Base-by-base conservation (phyloP, 2,329 filamentous ascomycete species). In the Aspergillus sp. region DNA sequence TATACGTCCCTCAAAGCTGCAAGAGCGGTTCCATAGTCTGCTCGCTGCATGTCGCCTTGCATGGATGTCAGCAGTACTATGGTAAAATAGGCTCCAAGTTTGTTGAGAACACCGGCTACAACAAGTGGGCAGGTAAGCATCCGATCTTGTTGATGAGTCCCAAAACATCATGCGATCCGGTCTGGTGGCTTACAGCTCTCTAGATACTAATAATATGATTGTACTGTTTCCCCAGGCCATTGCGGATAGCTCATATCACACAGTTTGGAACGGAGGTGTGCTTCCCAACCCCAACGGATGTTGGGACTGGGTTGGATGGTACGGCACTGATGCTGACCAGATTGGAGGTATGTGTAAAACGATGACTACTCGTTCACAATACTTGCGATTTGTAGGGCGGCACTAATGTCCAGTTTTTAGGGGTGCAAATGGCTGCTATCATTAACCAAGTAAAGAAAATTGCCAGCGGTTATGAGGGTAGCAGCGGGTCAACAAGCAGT, bases 261-360 rank as follows among this genome's bases (percentile, higher is more conserved):
- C 52, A 6, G 48, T 66, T 22, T 64, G 57, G 64, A 47, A 53
- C 8, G 65, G 64, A 9, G 49, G 30, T 8, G 4, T 63, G 41
- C 43, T 64, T 48, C 52, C 53, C 9, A 66, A 63, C n/a, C 58
- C 58, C 8, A 64, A 64, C 31, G 60, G 52, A 7, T 67, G 64
- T 49, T 66, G 65, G 64, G 60, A 63, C 38, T 66, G 61, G 59
- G 55, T 65, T 3, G 64, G 62, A n/a, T 63, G 60, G 57, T 66
- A 63, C 48, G 62, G 64, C 17, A 22, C 11, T 4, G 63, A 67
- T 57, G 57, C 62, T 5, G 64, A 67, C 25, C 65, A 67, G 23
- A 62, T 25, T 6, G 57, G 57, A 19, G 57, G 57, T 55, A 34
- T 28, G 31, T 60, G 15, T 7, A 34, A 7, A 34, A 34, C 2